phyloP scores from a whole-genome alignment of 805 yeast genomes.

The Babjeviella inositovora region DNA sequence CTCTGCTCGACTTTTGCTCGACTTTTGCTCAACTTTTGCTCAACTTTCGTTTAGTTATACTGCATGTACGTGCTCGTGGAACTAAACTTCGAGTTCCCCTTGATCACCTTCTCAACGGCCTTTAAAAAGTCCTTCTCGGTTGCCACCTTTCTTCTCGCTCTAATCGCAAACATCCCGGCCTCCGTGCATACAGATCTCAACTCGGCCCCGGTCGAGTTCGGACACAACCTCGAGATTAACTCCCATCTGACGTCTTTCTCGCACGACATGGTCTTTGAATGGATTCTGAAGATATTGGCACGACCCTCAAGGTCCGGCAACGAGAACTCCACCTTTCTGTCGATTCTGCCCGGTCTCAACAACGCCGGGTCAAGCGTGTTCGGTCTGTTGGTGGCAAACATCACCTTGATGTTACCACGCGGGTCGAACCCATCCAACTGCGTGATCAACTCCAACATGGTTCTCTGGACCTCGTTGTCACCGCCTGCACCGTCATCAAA shows the following conservation, averaged over 20 bases:
- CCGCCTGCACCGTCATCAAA: conserved; percentile 99
- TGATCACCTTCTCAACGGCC: conserved; percentile 96
- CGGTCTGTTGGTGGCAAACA: conserved; percentile 99
- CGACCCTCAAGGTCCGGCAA: conserved; percentile 96
- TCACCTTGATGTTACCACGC: conserved; percentile 95
- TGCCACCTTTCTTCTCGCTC: conserved; percentile 97
- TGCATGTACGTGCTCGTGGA: conserved; percentile 98
- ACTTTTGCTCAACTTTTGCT: not conserved
- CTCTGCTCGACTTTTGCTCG: not conserved
- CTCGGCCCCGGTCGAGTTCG: conserved; percentile 98
- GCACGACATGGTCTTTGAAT: conserved; percentile 93
- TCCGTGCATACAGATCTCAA: conserved; percentile 96
- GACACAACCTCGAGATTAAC: conserved; percentile 90
- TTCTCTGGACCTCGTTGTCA: conserved; percentile 97
- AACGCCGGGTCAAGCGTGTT: conserved; percentile 96
- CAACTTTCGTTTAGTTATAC: conserved; percentile 51
- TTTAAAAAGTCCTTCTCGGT: conserved; percentile 95
- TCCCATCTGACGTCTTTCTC: conserved; percentile 99
- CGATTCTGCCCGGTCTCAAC: conserved; percentile 97
- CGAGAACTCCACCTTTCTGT: conserved; percentile 94
- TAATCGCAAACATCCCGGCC: conserved; percentile 98
- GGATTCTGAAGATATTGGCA: conserved; percentile 94
- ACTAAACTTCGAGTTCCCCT: conserved; percentile 95
- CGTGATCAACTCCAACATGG: conserved; percentile 95
- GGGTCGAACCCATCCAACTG: conserved; percentile 98